phyloP scores from a whole-genome alignment of 2,329 filamentous ascomycete genomes.

The Teratosphaeria zuluensis region DNA sequence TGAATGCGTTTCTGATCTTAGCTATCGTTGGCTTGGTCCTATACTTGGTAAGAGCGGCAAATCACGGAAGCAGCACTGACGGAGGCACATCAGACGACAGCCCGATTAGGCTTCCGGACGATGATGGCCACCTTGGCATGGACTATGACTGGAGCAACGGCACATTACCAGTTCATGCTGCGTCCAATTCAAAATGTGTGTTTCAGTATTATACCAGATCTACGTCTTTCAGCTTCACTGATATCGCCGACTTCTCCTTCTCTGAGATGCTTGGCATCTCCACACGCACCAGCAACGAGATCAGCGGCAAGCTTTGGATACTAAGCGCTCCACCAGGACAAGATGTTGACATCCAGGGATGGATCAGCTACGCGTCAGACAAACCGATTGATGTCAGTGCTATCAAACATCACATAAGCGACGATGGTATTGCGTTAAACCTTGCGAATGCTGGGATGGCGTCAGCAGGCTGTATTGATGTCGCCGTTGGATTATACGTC shows the following conservation, averaged over 20 bases:
- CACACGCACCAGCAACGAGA: conserved; percentile 11
- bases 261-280: conserved; percentile 18
- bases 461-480: conserved; percentile 23
- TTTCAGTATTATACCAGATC: conserved; percentile 8
- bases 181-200: conserved; percentile 2
- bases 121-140: neutral
- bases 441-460: conserved; percentile 9
- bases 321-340: conserved; percentile 27
- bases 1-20: neutral
- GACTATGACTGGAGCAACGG: neutral
- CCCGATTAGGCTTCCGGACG: neutral
- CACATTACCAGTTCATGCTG: neutral
- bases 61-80: neutral
- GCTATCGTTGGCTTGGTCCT: neutral
- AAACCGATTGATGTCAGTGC: conserved; percentile 21
- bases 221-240: conserved; percentile 7
- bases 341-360: conserved; percentile 26
- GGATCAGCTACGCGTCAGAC: conserved; percentile 29
- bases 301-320: conserved; percentile 31
- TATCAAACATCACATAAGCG: conserved; percentile 20
- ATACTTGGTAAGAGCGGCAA: neutral
- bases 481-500: conserved; percentile 30
- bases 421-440: conserved; percentile 11
- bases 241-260: conserved; percentile 15
- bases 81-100: neutral